Percentiles rank a stretch among this genome's conserved stretches.
Evolutionary conservation across 2,329 filamentous ascomycete genomes (phyloP).

Genomic region (Beauveria varroae): DNA sequence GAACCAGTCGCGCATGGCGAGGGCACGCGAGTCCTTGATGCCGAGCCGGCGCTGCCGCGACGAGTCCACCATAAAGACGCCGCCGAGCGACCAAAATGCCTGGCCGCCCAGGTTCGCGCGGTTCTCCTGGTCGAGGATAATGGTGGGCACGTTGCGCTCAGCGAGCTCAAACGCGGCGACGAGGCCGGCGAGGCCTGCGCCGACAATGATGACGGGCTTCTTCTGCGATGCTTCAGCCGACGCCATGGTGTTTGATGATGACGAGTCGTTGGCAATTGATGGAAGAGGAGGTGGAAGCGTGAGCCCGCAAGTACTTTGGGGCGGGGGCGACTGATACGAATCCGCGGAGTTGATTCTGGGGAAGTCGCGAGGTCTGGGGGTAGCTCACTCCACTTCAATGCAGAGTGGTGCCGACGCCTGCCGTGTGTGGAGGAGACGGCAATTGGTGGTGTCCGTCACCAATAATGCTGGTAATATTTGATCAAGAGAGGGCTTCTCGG

Average conservation of each 20-base stretch:
- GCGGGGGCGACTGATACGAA: background rate
- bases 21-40: conserved; percentile 48
- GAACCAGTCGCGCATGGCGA: conserved; percentile 54
- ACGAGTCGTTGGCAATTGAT: background rate
- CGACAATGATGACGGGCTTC: conserved; percentile 46
- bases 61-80: conserved; percentile 53
- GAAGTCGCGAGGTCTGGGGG: background rate
- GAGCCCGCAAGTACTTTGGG: too few species aligned
- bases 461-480: background rate
- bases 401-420: background rate
- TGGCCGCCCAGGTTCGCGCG: conserved; percentile 50
- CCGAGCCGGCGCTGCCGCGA: conserved; percentile 48
- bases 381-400: background rate
- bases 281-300: background rate
- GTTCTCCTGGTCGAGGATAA: conserved; percentile 53
- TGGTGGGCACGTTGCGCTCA: conserved; percentile 38
- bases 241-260: conserved; percentile 2
- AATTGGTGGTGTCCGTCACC: background rate
- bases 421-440: background rate
- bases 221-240: conserved; percentile 1
- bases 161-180: conserved; percentile 52
- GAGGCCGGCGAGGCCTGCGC: conserved; percentile 50
- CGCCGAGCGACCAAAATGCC: conserved; percentile 57
- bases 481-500: background rate
- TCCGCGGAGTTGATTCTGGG: background rate